phyloP scores from a whole-genome alignment of 2,329 filamentous ascomycete species.

The Beauveria rudraprayagi region DNA sequence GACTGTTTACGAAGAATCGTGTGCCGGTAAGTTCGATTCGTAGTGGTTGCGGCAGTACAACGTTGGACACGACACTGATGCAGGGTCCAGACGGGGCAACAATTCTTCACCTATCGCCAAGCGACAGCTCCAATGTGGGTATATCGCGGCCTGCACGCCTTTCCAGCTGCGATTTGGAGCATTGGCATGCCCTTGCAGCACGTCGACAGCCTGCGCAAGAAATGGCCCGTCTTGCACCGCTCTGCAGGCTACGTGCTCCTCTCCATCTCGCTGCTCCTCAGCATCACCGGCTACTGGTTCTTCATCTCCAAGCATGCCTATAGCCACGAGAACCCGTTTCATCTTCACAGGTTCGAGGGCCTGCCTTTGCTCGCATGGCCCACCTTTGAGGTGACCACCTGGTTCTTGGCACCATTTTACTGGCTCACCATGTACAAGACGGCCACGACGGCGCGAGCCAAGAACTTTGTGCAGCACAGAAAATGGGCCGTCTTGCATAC shows the following conservation, averaged over 20 bases:
- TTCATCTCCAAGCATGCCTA: background rate
- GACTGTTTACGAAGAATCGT: background rate
- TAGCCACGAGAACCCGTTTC: background rate
- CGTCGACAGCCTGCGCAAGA: background rate
- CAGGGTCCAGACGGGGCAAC: background rate
- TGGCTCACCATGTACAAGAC: conserved; percentile 1
- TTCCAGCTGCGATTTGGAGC: conserved; percentile 6
- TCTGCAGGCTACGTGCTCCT: background rate
- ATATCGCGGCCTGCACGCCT: background rate
- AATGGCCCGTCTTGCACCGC: conserved; percentile 6
- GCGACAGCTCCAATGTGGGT: background rate
- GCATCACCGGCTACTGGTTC: conserved; percentile 2
- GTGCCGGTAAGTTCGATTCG: background rate
- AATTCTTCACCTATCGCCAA: background rate
- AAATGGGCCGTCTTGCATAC: conserved; percentile 10
- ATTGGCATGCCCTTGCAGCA: conserved; percentile 9
- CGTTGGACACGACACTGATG: background rate
- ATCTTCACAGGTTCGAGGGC: background rate
- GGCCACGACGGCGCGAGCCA: background rate
- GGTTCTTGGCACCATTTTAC: background rate
- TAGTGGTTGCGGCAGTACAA: background rate
- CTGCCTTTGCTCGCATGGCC: background rate
- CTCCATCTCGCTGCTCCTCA: conserved; percentile 4
- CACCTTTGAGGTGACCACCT: background rate
- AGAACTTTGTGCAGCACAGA: background rate